Base-by-base conservation (phyloP, 148 eudicot genomes). In the Nepenthes mirabilis region DNA sequence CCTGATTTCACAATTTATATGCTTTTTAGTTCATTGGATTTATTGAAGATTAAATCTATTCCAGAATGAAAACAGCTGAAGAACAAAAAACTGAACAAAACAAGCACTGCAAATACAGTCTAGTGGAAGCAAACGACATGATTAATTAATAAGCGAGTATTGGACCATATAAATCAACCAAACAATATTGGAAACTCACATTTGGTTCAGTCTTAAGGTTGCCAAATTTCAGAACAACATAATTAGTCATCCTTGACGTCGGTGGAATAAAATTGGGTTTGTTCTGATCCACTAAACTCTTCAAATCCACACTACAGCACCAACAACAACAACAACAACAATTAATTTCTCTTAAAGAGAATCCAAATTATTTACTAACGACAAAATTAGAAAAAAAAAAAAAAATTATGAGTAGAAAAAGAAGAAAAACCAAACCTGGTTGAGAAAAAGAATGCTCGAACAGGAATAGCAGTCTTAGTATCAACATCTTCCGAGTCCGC, bases 361-460 rank as follows among this genome's bases (percentile, higher is more conserved):
- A 53, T 53, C 7, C 34, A 13, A 53, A 53, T 32, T 32, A 14
- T 11, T 45, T 45, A 45, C 11, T 6, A 45, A 11, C 6, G 34
- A 33, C 32, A 50, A 1, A 43, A 66, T 2, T 32, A 55, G 47
- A 50, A 47, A 33, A 37, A 33, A 37, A 33, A 37, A 51, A n/a
- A 47, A 34, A 2, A 9, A 68, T 47, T 8, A 6, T 2, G 53
- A 49, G 35, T 12, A 36, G 14, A 33, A 5, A 14, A 54, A 36
- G 1, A 1, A n/a, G 1, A 7, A 53, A 58, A 59, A 23, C 5
- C 70, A 51, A 71, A 87, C 97, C 97, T 88, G 36, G 95, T 91
- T 23, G 95, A 91, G 88, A 83, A 81, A 71, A 91, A 85, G 62
- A 72, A 91, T 52, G 97, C 97, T 64, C 89, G 79, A 65, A 91